A percentile compares a stretch with the other conserved stretches of the same genome.
Conservation (phyloP, 2,329 filamentous ascomycete genomes). For the Dactylonectria macrodidyma region DNA sequence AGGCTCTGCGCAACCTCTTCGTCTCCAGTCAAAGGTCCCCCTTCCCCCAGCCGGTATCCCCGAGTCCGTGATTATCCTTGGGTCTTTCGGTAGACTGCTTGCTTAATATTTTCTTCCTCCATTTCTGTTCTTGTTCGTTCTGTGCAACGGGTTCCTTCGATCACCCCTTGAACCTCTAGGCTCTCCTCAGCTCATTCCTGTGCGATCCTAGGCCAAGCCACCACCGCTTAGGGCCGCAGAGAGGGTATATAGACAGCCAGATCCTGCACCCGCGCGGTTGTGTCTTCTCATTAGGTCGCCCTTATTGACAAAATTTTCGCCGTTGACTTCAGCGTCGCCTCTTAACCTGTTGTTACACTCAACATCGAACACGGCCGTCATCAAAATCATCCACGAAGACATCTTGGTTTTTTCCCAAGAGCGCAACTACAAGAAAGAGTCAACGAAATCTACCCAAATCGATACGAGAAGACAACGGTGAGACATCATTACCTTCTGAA, state of each 20-base stretch:
- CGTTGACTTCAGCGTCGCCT: conserved; percentile 38
- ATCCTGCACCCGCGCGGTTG: conserved; percentile 52
- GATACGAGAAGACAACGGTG: conserved; percentile 39
- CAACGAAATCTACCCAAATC: conserved; percentile 8
- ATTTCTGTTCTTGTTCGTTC: conserved; percentile 36
- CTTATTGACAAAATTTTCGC: conserved; percentile 40
- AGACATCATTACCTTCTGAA: conserved; percentile 37
- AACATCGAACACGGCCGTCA: conserved; percentile 38
- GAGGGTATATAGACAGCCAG: conserved; percentile 58
- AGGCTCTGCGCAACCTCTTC: conserved; percentile 58
- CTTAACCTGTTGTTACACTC: conserved; percentile 42
- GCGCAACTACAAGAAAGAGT: conserved; percentile 25
- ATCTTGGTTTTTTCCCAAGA: conserved; percentile 28
- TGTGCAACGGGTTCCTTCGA: conserved; percentile 46
- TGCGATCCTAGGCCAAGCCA: conserved; percentile 49
- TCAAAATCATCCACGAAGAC: conserved; percentile 33
- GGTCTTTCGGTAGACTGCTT: conserved; percentile 44
- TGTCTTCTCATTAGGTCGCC: conserved; percentile 44
- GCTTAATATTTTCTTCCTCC: conserved; percentile 37
- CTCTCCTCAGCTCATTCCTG: conserved; percentile 44
- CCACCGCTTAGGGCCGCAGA: conserved; percentile 45
- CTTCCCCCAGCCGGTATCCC: conserved; percentile 47
- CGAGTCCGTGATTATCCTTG: conserved; percentile 47
- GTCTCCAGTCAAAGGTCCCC: conserved; percentile 48
- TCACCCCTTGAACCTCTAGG: conserved; percentile 43